Evolutionary conservation across 352 stramenopile species (phyloP), one percentile per base, ranked within the genome.

Genomic region (Pythium phragmiticola): DNA sequence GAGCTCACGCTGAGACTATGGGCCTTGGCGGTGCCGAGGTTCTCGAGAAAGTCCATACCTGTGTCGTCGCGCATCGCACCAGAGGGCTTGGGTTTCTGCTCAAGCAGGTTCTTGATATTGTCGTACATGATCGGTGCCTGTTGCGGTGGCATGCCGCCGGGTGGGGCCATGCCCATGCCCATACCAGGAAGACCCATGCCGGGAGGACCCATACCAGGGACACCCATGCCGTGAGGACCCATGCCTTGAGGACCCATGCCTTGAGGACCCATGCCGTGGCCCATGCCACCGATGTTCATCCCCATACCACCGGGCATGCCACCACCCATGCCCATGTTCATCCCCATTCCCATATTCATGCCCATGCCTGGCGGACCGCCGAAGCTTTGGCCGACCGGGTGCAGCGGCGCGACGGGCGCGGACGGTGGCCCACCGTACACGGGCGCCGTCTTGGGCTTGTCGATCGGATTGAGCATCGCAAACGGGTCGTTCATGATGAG

Each of bases 21-120:
- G 28, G 68, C 68, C 59, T 78, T 78, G 53, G 43, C 61, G 19
- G 47, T 69, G 13, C 80, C 80, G 21, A 89, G 69, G 36, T 78
- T 77, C 65, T 88, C 78, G 39, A 90, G 60, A 58, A 88, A 88
- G 39, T 90, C 77, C 75, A 90, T 82, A 1, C 78, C 87, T 1
- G 77, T 56, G 62, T 88, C 80, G 46, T 83, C 78, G 7, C 75
- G 69, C 17, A 69, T 53, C 23, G 43, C 47, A 12, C 64, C 70
- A 0, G 69, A 47, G 2, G 67, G 47, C 58, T 80, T 82, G 36
- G 83, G 77, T 60, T 90, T 91, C 51, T 91, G 81, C 69, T 89
- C 75, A 1, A 91, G 69, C 14, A 91, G 66, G 63, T 91, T 89
- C 76, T 89, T 88, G 74, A 90, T 91, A 66, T 84, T 91, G 69